These are phyloP conservation scores for Ballota nigra DNA, from an alignment of 257 asterid species.

Conservation along the genomic window DNA sequence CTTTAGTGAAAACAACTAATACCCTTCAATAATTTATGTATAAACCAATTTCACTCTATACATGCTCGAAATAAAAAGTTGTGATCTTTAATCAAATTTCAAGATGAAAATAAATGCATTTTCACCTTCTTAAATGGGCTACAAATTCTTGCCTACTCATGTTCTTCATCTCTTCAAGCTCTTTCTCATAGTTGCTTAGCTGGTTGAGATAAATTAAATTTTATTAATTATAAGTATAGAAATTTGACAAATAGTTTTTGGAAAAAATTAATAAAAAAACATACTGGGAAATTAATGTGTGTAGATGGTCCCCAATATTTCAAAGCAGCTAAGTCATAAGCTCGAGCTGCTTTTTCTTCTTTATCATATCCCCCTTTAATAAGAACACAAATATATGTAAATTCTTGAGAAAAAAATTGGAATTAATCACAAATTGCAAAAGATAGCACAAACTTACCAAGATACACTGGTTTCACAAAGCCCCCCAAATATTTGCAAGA, in stretches of 20 bases:
- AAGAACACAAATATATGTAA: neutral
- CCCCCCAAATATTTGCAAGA: slow-evolving; percentile 19
- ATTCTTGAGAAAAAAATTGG: neutral
- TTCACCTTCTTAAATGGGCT: slow-evolving; percentile 84
- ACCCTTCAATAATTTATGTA: too few species aligned
- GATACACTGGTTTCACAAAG: slow-evolving; percentile 46
- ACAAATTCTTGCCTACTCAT: slow-evolving; percentile 90
- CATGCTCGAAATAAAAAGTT: too few species aligned
- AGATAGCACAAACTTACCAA: slow-evolving; percentile 44
- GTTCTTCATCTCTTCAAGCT: slow-evolving; percentile 71
- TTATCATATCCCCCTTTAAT: slow-evolving; percentile 77
- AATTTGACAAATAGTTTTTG: neutral
- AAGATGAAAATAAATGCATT: neutral
- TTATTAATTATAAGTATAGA: neutral
- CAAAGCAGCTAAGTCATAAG: slow-evolving; percentile 89
- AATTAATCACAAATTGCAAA: neutral
- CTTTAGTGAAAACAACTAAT: too few species aligned
- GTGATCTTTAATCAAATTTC: neutral
- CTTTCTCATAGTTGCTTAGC: slow-evolving; percentile 65
- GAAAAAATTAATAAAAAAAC: neutral
- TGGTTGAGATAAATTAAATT: slow-evolving; percentile 16
- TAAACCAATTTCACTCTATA: too few species aligned
- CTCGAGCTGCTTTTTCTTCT: slow-evolving; percentile 89
- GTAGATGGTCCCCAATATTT: slow-evolving; percentile 91
- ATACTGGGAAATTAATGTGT: slow-evolving; percentile 77